These are phyloP conservation scores for Fagopyrum homotropicum DNA, from an alignment of 148 eudicot genomes.

Conservation along the genomic window DNA sequence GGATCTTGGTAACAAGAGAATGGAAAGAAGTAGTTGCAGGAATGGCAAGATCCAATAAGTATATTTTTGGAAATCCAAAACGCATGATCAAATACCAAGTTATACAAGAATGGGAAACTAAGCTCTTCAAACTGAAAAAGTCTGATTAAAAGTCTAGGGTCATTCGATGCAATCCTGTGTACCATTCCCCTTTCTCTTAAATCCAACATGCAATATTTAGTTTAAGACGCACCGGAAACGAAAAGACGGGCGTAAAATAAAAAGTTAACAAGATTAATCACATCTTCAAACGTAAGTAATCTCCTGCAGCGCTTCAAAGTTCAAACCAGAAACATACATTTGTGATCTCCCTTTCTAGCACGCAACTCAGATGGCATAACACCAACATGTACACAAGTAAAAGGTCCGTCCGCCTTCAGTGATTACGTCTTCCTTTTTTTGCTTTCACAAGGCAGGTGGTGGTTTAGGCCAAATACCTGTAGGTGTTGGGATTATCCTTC, in stretches of 20 bases:
- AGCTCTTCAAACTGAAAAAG: neutral
- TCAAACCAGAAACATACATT: neutral
- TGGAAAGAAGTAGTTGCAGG: too few relatives aligned
- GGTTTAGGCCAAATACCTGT: conserved; percentile 29
- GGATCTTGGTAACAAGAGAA: too few relatives aligned
- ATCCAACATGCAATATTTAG: neutral
- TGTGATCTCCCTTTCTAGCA: neutral
- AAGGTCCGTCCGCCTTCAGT: neutral
- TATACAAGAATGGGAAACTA: neutral
- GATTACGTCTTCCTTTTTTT: neutral
- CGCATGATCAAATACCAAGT: neutral
- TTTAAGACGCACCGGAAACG: neutral
- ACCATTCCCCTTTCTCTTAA: neutral
- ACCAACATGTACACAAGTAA: neutral
- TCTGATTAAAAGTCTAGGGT: neutral
- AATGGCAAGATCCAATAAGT: neutral
- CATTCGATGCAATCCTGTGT: neutral
- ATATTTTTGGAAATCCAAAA: neutral
- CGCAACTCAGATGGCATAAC: neutral
- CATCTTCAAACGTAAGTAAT: conserved; percentile 5
- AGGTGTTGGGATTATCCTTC: conserved; percentile 28
- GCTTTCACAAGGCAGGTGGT: neutral
- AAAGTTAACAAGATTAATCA: conserved; percentile 1
- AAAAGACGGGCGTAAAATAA: neutral
- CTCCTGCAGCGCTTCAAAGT: neutral